Percentiles rank a stretch among this genome's conserved stretches.
Evolutionary conservation across 1,284 basidiomycete genomes (phyloP).

Genomic region (Puccinia polysora): DNA sequence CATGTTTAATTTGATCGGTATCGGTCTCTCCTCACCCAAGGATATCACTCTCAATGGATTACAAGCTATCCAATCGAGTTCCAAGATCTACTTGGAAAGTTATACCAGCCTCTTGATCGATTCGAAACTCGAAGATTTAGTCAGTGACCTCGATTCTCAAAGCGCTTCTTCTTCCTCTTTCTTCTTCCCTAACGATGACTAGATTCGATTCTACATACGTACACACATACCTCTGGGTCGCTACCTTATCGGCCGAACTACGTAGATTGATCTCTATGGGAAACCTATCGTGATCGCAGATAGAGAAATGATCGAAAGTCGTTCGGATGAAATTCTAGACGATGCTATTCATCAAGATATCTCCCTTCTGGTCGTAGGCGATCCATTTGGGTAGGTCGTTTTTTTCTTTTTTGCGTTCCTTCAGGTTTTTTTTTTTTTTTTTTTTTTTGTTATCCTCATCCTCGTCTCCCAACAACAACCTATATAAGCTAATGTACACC

Average conservation of each 20-base stretch:
- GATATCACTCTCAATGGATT: slow-evolving; percentile 91
- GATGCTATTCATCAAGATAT: slow-evolving; percentile 77
- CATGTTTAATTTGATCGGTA: slow-evolving; percentile 91
- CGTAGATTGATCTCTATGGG: slow-evolving; percentile 84
- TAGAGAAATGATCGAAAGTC: slow-evolving; percentile 92
- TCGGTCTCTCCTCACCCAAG: slow-evolving; percentile 64
- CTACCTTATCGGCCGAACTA: slow-evolving; percentile 42
- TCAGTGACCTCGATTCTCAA: background rate
- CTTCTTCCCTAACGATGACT: too few relatives aligned
- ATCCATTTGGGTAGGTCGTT: slow-evolving; percentile 75
- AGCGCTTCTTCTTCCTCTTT: slow-evolving; percentile 14
- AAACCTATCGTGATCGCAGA: slow-evolving; percentile 83
- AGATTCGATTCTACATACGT: slow-evolving; percentile 57
- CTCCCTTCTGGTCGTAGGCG: slow-evolving; percentile 91
- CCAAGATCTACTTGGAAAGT: slow-evolving; percentile 83
- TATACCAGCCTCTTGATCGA: slow-evolving; percentile 77
- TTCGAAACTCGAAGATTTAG: slow-evolving; percentile 43
- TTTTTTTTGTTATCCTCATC: background rate
- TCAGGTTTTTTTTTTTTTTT: background rate
- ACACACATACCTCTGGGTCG: background rate
- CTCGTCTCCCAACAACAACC: too few relatives aligned
- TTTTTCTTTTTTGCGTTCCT: background rate
- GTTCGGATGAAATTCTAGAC: slow-evolving; percentile 81
- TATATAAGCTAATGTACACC: background rate
- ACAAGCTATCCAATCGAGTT: slow-evolving; percentile 72